phyloP scores from a whole-genome alignment of 495 filamentous ascomycete genomes.

The Podospora tetraspora region DNA sequence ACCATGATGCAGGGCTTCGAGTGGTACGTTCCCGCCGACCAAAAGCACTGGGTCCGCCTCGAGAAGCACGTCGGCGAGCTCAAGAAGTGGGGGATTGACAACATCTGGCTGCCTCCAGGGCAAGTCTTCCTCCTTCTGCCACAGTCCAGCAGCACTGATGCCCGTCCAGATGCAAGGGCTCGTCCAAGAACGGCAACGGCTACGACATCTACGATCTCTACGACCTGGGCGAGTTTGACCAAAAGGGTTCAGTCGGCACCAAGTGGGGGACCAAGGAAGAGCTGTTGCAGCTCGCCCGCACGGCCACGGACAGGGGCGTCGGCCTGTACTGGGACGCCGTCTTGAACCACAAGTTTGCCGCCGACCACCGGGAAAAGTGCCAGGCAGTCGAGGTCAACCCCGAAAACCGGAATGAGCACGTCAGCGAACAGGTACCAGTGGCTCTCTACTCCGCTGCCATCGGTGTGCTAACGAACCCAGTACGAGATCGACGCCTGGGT shows the following conservation, averaged over 20 bases:
- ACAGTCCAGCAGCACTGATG: not conserved
- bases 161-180: conserved; percentile 54
- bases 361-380: conserved; percentile 57
- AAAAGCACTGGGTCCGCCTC: conserved; percentile 60
- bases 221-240: conserved; percentile 72
- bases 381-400: conserved; percentile 58
- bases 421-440: conserved; percentile 34
- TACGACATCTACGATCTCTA: conserved; percentile 76
- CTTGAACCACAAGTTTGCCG: conserved; percentile 70
- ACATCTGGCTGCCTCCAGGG: conserved; percentile 67
- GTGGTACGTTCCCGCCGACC: conserved; percentile 65
- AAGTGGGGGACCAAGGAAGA: conserved; percentile 71
- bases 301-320: conserved; percentile 49
- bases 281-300: conserved; percentile 46
- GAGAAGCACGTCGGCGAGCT: conserved; percentile 48
- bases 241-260: conserved; percentile 58
- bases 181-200: conserved; percentile 58
- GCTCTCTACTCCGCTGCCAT: too few species aligned
- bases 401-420: conserved; percentile 50
- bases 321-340: conserved; percentile 71
- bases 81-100: conserved; percentile 57
- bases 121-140: not conserved
- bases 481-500: conserved; percentile 66
- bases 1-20: conserved; percentile 70
- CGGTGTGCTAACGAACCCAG: conserved; percentile 9